Base-by-base conservation (phyloP, 129 eudicot genomes). In the Lonicera japonica region DNA sequence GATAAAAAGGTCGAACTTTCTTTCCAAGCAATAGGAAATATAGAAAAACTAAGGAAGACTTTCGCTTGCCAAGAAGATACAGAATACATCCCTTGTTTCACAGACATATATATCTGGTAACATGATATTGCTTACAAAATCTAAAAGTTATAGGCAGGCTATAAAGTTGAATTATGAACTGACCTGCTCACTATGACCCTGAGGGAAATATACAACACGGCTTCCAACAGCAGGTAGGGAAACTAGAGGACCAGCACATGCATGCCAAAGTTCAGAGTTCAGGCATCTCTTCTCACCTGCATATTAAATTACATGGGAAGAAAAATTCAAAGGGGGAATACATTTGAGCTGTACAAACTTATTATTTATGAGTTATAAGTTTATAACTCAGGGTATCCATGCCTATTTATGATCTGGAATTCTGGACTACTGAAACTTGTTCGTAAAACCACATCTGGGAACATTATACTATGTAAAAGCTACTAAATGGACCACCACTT, bases 181-280 rank as follows among this genome's bases (percentile, higher is more conserved):
- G 25, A 90, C 97, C 95, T 90, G 97, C 73, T 90, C 97, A 50
- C 97, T 90, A 41, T 90, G 97, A 51, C 97, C 97, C 81, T 90
- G 97, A 56, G 97, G 95, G 58, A 90, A 86, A 69, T 90, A 90
- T 45, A 90, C 89, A 18, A 90, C 95, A 0, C 97, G 92, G 75
- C 97, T 90, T 59, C 95, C 97, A 18, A 83, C 65, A 14, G 82
- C 80, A 17, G 97, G 97, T 16, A 90, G 87, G 38, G 97, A 90
- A 56, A 90, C 95, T 64, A 90, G 83, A n/a, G 97, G 97, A n/a
- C 97, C 97, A 5, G 97, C 95, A 64, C 97, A 89, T 5, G 94
- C 96, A 68, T 89, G 96, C 96, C 96, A 89, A 52, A 89, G 94
- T 80, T 89, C 96, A n/a, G 97, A 90, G 73, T 86, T 90, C 58